Percentiles rank a stretch among this genome's conserved stretches.
Evolutionary conservation across 371 early-diverging fungal genomes (phyloP).

Genomic region (Parasitella parasitica): DNA sequence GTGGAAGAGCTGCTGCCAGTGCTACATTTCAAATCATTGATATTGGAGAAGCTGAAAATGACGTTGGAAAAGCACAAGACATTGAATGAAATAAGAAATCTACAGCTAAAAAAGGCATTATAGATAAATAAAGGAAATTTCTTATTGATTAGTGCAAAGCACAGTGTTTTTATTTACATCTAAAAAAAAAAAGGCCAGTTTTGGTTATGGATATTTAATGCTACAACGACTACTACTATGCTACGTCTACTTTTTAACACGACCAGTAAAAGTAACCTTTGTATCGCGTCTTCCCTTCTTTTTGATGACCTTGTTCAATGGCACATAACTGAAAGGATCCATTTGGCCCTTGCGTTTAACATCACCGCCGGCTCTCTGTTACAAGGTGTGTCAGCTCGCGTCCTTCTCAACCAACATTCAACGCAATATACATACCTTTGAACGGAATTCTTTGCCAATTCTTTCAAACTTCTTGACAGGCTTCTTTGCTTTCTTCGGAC

Average conservation of each 20-base stretch:
- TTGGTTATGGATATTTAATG: conserved; percentile 1
- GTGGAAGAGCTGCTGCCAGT: not conserved
- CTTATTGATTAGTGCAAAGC: too few relatives aligned
- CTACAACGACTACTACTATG: not conserved
- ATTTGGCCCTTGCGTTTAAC: conserved; percentile 83
- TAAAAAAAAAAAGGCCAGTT: not conserved
- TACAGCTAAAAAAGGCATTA: not conserved
- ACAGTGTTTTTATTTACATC: conserved; percentile 1
- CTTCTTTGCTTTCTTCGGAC: conserved; percentile 24
- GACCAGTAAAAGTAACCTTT: conserved; percentile 47
- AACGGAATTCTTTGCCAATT: conserved; percentile 60
- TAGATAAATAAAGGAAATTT: not conserved
- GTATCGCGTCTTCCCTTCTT: conserved; percentile 47
- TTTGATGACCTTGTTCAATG: conserved; percentile 66
- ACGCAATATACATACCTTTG: conserved; percentile 50
- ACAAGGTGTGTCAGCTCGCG: too few relatives aligned
- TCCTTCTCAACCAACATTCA: too few relatives aligned
- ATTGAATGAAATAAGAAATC: not conserved
- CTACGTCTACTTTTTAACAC: conserved; percentile 44
- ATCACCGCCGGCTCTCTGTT: conserved; percentile 89
- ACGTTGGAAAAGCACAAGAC: not conserved
- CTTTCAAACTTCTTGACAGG: conserved; percentile 28
- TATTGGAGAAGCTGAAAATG: not conserved
- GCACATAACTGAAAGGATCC: conserved; percentile 96
- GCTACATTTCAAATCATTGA: not conserved